Evolutionary conservation across 352 stramenopile genomes (phyloP), one percentile per base, ranked within the genome.

Genomic region (Globisporangium acanthophoron): DNA sequence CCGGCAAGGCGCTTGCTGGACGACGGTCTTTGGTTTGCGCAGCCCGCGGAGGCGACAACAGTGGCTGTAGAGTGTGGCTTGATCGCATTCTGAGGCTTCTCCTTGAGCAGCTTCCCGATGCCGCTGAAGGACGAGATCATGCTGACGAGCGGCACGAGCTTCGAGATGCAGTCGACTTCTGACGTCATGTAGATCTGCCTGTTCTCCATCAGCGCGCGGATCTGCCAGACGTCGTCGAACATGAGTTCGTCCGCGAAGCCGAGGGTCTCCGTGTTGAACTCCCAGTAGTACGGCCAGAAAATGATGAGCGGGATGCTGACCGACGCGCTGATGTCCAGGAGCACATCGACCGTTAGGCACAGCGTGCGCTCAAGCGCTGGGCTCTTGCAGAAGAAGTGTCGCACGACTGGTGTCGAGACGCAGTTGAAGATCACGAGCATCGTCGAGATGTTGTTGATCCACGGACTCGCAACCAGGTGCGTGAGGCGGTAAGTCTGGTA

Each of bases 321-420:
- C 1, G 50, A 56, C 18, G 59, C 58, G 31, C 33, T 51, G 15
- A 59, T 39, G 40, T 74, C 54, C 7, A 77, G 56, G 3, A 70
- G 8, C 11, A 69, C 53, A 27, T 74, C 66, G 7, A 72, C 44
- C 11, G 40, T 12, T 24, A 76, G 54, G n/a, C 65, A 71, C 2
- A 60, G 8, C 1, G 68, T 24, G 1, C 68, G 62, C 31, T 71
- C 65, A 6, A 59, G 13, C 20, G 62, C 64, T 5, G 56, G 56
- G 11, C 35, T 56, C 2, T 27, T n/a, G 56, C 21, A 21, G 13
- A 24, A 61, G 21, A 61, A 56, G 6, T 49, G 35, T 16, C 43
- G 56, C 18, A 61, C 56, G 21, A 56, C 20, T 2, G 56, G 47
- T 20, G 56, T 61, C 9, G 56, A 61, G 5, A 54, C 18, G 6